A percentile compares a stretch with the other conserved stretches of the same genome.
Evolutionary conservation across 2,329 filamentous ascomycete species (phyloP).

Genomic region (Cladosporium halotolerans): DNA sequence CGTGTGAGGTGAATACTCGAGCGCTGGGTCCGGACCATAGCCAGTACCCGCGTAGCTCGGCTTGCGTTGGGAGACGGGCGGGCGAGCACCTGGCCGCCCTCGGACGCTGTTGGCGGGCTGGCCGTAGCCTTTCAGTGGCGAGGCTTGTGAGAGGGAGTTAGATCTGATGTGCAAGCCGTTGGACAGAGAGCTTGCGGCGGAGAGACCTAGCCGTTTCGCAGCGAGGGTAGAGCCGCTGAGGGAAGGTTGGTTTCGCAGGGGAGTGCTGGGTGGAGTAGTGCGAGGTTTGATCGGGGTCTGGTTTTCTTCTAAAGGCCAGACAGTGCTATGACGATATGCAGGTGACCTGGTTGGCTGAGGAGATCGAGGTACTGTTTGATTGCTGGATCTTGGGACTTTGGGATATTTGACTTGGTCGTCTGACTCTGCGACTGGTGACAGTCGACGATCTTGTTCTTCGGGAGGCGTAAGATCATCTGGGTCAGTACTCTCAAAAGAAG

Average conservation of each 20-base stretch:
- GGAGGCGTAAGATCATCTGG: constrained; percentile 41
- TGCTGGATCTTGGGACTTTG: constrained; percentile 42
- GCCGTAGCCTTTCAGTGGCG: constrained; percentile 28
- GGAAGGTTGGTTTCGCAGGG: constrained; percentile 13
- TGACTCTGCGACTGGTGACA: constrained; percentile 37
- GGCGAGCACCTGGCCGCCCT: neutral
- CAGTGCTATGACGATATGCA: constrained; percentile 1
- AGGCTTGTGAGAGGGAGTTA: constrained; percentile 19
- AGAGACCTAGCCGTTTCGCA: constrained; percentile 32
- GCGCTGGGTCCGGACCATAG: constrained; percentile 4
- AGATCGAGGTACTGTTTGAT: constrained; percentile 39
- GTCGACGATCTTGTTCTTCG: constrained; percentile 37
- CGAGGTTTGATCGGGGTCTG: neutral
- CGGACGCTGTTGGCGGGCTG: constrained; percentile 13
- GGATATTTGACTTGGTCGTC: constrained; percentile 38
- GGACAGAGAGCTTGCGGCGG: constrained; percentile 32
- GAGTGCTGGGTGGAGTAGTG: neutral
- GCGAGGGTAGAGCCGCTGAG: constrained; percentile 29
- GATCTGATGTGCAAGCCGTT: constrained; percentile 28
- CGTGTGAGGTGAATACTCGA: constrained; percentile 11
- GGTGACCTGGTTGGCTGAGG: constrained; percentile 15
- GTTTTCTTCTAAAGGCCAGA: neutral
- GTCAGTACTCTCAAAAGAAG: constrained; percentile 42
- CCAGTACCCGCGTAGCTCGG: constrained; percentile 10
- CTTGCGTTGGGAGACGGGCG: constrained; percentile 1